Evolutionary conservation across 73 alveolate genomes (phyloP).

Genomic region (Breviolum minutum): DNA sequence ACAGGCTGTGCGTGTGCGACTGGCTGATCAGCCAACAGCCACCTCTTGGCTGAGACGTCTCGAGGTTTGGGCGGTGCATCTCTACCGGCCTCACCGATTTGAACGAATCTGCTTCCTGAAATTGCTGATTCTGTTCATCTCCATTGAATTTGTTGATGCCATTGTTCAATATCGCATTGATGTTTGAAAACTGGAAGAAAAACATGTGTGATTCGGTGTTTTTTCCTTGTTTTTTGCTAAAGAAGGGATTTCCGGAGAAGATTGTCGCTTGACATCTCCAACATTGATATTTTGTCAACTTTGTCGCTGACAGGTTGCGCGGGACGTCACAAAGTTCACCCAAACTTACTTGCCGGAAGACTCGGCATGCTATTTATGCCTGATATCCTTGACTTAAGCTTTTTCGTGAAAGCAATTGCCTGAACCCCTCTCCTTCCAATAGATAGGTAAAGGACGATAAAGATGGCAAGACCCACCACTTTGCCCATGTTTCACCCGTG

Average conservation of each 20-base stretch:
- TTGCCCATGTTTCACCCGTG: too few relatives aligned
- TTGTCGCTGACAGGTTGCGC: constrained; percentile 5
- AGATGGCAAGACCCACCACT: too few relatives aligned
- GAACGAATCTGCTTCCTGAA: neutral
- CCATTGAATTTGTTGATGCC: too few relatives aligned
- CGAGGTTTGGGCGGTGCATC: neutral
- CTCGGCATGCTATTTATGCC: neutral
- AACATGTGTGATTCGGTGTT: neutral
- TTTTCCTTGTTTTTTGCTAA: too few relatives aligned
- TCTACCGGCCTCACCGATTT: neutral
- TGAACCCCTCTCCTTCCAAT: too few relatives aligned
- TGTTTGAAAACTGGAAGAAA: too few relatives aligned
- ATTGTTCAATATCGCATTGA: too few relatives aligned
- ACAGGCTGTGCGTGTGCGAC: constrained; percentile 22
- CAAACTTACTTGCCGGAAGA: constrained; percentile 24
- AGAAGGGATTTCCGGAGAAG: neutral
- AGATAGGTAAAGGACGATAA: too few relatives aligned
- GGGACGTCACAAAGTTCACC: constrained; percentile 33
- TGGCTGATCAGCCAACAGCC: constrained; percentile 1
- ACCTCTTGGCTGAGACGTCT: constrained; percentile 30
- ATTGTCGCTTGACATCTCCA: neutral
- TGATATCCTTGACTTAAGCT: too few relatives aligned
- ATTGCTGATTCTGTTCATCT: too few relatives aligned
- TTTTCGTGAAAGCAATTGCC: too few relatives aligned
- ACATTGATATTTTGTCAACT: too few relatives aligned